A percentile compares a stretch with the other conserved stretches of the same genome.
phyloP scores from a whole-genome alignment of 2,329 filamentous ascomycete genomes.

The Fusarium nodosum region DNA sequence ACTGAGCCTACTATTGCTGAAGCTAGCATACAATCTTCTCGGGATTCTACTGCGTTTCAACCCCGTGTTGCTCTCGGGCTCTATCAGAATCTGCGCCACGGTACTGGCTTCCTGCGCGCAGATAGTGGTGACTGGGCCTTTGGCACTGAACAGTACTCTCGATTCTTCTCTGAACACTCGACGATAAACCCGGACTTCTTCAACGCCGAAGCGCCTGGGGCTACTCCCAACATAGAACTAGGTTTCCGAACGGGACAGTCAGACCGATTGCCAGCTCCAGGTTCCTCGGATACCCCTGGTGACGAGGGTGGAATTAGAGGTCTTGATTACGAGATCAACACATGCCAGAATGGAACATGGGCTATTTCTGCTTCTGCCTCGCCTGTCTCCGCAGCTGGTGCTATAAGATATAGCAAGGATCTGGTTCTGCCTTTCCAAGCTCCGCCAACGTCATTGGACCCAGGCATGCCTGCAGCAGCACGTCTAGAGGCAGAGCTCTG shows the following conservation, averaged over 20 bases:
- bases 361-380: constrained; percentile 56
- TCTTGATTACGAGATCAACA: constrained; percentile 52
- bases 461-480: constrained; percentile 42
- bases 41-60: constrained; percentile 34
- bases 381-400: constrained; percentile 51
- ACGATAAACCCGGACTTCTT: constrained; percentile 51
- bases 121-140: constrained; percentile 60
- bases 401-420: constrained; percentile 54
- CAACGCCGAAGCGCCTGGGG: constrained; percentile 49
- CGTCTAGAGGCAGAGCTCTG: constrained; percentile 61
- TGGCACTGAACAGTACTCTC: constrained; percentile 49
- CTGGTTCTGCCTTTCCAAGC: constrained; percentile 50
- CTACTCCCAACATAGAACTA: constrained; percentile 58
- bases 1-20: constrained; percentile 56
- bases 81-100: constrained; percentile 53
- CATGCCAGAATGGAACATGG: constrained; percentile 56
- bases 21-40: constrained; percentile 50
- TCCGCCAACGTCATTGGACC: constrained; percentile 29
- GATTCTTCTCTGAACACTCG: constrained; percentile 53
- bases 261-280: constrained; percentile 24
- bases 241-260: constrained; percentile 55
- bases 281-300: constrained; percentile 33
- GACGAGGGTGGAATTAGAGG: constrained; percentile 55
- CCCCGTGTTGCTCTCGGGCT: constrained; percentile 54
- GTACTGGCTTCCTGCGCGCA: constrained; percentile 56